phyloP scores from a whole-genome alignment of 2,329 filamentous ascomycete genomes.

The Epicoccum nigrum region DNA sequence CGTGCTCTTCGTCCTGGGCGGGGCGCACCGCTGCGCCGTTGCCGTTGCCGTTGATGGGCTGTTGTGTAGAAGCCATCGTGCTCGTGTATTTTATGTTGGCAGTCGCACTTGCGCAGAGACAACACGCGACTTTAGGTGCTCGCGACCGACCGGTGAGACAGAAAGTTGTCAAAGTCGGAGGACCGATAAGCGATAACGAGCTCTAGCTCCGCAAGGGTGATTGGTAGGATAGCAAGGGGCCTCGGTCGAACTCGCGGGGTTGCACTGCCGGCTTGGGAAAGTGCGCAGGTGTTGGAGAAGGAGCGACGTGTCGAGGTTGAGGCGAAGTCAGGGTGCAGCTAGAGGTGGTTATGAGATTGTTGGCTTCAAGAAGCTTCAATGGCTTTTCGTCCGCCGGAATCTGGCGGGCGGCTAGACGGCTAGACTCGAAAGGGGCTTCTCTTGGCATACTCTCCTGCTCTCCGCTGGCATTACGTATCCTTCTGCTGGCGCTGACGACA shows the following conservation, averaged over 20 bases:
- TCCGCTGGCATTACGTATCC: slow-evolving; percentile 16
- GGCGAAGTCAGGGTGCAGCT: not conserved
- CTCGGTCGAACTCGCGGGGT: slow-evolving; percentile 13
- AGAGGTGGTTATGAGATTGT: no score
- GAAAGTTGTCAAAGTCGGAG: slow-evolving; percentile 35
- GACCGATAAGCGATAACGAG: slow-evolving; percentile 47
- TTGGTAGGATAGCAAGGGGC: slow-evolving; percentile 2
- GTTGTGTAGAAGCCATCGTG: slow-evolving; percentile 38
- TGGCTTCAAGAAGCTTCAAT: slow-evolving; percentile 23
- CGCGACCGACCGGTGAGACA: slow-evolving; percentile 13
- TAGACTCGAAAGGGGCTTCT: slow-evolving; percentile 32
- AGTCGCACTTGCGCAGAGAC: slow-evolving; percentile 13
- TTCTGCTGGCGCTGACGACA: slow-evolving; percentile 6
- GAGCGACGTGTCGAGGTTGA: slow-evolving; percentile 16
- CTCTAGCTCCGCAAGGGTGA: slow-evolving; percentile 20
- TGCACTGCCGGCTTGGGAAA: not conserved
- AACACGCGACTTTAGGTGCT: slow-evolving; percentile 14
- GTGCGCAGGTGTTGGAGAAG: not conserved
- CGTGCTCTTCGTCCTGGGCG: slow-evolving; percentile 30
- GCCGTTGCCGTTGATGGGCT: slow-evolving; percentile 41
- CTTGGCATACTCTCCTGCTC: slow-evolving; percentile 7
- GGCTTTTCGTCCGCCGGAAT: slow-evolving; percentile 23
- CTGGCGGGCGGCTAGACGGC: slow-evolving; percentile 28
- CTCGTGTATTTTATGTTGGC: slow-evolving; percentile 6
- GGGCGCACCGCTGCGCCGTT: slow-evolving; percentile 38